Base-by-base conservation (phyloP, 345 rosid genomes). In the Orychophragmus violaceus region DNA sequence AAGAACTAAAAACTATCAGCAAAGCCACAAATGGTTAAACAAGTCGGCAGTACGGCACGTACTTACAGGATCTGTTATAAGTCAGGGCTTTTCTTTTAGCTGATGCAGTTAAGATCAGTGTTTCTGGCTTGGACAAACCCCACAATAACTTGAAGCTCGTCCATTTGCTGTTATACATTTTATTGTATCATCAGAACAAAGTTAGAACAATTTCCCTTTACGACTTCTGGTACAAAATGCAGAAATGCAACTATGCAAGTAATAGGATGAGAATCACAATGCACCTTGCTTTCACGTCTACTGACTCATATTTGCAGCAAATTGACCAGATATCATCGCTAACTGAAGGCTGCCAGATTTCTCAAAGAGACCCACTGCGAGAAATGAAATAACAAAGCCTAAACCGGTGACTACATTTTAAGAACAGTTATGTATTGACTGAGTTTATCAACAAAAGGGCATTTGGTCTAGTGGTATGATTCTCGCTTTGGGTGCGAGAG, bases 81-180 rank as follows among this genome's bases (percentile, higher is more conserved):
- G 66, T 65, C 50, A 42, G 50, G 32, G 62, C 19, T 46, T 27
- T 5, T 52, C 52, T 5, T 66, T 73, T 67, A 74, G 73, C 73
- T 74, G 69, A 74, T 68, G 74, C 74, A 74, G 78, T 68, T 68
- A 68, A 68, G 69, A 74, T 68, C 78, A 37, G 64, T 67, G 74
- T 68, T 74, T 68, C 59, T 53, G 1, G 69, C 2, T 62, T 74
- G n/a, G n/a, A n/a, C n/a, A n/a, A n/a, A n/a, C n/a, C n/a, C n/a
- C n/a, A n/a, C n/a, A n/a, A n/a, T n/a, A n/a, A n/a, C n/a, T n/a
- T n/a, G n/a, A n/a, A n/a, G n/a, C n/a, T n/a, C n/a, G n/a, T n/a
- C n/a, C n/a, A n/a, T n/a, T n/a, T n/a, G n/a, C n/a, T n/a, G n/a
- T n/a, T n/a, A n/a, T n/a, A n/a, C n/a, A n/a, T n/a, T n/a, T n/a